Evolutionary conservation across 306 rosid genomes (phyloP).

Genomic region (Datisca glomerata): DNA sequence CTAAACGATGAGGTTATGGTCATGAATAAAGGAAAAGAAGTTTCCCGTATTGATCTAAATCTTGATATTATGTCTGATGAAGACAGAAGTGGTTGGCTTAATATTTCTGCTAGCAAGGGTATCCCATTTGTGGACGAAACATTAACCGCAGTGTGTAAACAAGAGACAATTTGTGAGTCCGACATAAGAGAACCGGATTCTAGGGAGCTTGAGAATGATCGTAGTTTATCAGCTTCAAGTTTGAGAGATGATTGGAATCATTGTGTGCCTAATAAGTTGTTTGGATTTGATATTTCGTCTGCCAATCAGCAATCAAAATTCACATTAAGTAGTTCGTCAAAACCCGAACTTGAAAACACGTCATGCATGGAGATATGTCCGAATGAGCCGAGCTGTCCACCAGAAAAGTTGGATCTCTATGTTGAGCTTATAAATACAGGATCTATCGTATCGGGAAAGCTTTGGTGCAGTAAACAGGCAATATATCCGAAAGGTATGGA

Average conservation of each 20-base stretch:
- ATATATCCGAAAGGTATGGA: constrained; percentile 81
- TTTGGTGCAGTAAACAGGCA: constrained; percentile 54
- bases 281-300: constrained; percentile 28
- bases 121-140: constrained; percentile 23
- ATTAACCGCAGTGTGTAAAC: constrained; percentile 7
- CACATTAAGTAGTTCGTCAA: constrained; percentile 11
- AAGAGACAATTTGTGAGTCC: constrained; percentile 16
- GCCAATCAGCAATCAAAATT: constrained; percentile 17
- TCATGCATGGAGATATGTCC: too few species aligned
- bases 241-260: constrained; percentile 19
- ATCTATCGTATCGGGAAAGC: constrained; percentile 49
- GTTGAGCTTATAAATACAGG: constrained; percentile 48
- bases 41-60: constrained; percentile 42
- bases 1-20: constrained; percentile 11
- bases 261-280: constrained; percentile 26
- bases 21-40: constrained; percentile 23
- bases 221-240: constrained; percentile 15
- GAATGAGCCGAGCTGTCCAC: neutral
- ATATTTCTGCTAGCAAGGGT: constrained; percentile 23
- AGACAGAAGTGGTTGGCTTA: constrained; percentile 21
- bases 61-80: constrained; percentile 30
- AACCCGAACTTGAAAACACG: too few species aligned
- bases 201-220: constrained; percentile 17
- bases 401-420: constrained; percentile 3
- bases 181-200: constrained; percentile 18